Evolutionary conservation across 2,329 filamentous ascomycete genomes (phyloP).

Genomic region (Zasmidium cellare): DNA sequence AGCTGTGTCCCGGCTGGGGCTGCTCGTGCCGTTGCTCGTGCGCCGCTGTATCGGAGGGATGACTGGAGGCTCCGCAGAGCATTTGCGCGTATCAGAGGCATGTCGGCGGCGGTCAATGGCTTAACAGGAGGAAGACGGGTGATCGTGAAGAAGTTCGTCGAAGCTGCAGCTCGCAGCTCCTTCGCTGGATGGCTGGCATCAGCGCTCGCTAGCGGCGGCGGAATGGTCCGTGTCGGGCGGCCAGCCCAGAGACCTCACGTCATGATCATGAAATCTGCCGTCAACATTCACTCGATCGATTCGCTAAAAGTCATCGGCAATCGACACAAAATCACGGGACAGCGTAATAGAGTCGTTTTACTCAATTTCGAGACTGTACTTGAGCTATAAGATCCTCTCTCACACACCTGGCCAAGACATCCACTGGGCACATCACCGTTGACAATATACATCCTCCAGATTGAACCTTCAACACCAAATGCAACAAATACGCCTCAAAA

Average conservation of each 20-base stretch:
- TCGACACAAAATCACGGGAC: too few relatives aligned
- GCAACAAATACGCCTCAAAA: too few relatives aligned
- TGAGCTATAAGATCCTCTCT: too few relatives aligned
- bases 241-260: neutral
- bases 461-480: too few relatives aligned
- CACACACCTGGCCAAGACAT: too few relatives aligned
- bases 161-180: neutral
- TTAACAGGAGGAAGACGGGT: neutral
- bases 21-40: conserved; percentile 19
- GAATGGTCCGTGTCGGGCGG: neutral
- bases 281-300: neutral
- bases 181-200: neutral
- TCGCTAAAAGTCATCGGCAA: too few relatives aligned
- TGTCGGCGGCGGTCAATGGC: conserved; percentile 17
- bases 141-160: neutral
- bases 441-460: too few relatives aligned
- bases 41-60: conserved; percentile 18
- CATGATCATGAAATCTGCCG: neutral
- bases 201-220: neutral
- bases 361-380: too few relatives aligned
- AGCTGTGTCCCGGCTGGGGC: conserved; percentile 26
- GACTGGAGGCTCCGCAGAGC: conserved; percentile 27
- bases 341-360: too few relatives aligned
- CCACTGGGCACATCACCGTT: too few relatives aligned
- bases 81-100: conserved; percentile 25